Evolutionary conservation across 768 basidiomycete genomes (phyloP), one percentile per base, ranked within the genome.

Genomic region (Dacryopinax primogenitus): DNA sequence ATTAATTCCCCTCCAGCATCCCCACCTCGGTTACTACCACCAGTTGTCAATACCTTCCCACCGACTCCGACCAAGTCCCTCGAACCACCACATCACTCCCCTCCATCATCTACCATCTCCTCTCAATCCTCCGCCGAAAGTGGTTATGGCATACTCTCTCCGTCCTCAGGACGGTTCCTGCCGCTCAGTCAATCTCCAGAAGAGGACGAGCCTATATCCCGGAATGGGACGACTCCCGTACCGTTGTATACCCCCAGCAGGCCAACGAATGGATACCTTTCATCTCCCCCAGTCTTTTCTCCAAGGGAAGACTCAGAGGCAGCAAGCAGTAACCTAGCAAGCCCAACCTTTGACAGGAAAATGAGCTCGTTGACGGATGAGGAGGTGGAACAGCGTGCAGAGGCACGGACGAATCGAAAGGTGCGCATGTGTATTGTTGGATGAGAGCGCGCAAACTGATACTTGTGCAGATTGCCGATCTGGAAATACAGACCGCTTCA

Each of bases 401-500:
- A 70, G 28, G 71, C 69, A 0, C 63, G 66, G 30, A 66, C 68
- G 0, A 63, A 68, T 26, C 64, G 70, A 23, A 67, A 68, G 66
- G 71, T 71, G 33, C 30, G 70, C 45, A 33, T 33, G 21, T 18
- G 33, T 32, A 15, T 9, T 32, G 11, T 16, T 2, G 1, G 16
- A 1, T 11, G 4, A 32, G 23, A 7, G 1, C 2, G 33, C 7
- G 21, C 13, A 26, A n/a, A 36, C 37, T 33, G 64, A 45, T 18
- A 15, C 3, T 9, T 28, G 23, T 28, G 16, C 67, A 95, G 92
- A 94, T 95, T 66, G 89, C 88, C 13, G 92, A 95, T 76, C 79
- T 95, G 12, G 90, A 94, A 75, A 95, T 95, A 71, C 87, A 90
- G 4, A 94, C 92, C 74, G 81, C 83, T 34, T 95, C 92, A 1